Conservation (phyloP, 2,329 filamentous ascomycete species). For the Neonectria magnoliae region DNA sequence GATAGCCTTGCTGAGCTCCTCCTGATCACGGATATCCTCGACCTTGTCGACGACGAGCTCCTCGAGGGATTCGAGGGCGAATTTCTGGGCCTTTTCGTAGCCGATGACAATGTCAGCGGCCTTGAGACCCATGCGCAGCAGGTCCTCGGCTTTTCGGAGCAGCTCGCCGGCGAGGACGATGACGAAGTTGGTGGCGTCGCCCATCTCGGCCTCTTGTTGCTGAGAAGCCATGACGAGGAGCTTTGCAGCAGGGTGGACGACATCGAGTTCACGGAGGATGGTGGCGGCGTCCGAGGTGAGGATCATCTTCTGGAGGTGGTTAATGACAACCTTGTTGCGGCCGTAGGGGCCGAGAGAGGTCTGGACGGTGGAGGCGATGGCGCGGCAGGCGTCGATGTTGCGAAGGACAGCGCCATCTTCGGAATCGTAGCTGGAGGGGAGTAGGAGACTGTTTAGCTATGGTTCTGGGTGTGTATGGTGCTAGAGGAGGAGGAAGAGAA, state of each 20-base stretch:
- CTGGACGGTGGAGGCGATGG: constrained; percentile 95
- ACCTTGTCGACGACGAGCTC: constrained; percentile 92
- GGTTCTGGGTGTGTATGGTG: background rate
- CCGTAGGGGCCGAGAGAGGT: constrained; percentile 97
- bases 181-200: constrained; percentile 96
- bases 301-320: constrained; percentile 99
- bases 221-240: constrained; percentile 98
- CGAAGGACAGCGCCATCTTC: constrained; percentile 99
- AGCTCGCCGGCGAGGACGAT: constrained; percentile 96
- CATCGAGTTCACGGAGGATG: constrained; percentile 95
- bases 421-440: constrained; percentile 81
- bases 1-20: constrained; percentile 93
- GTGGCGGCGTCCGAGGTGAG: constrained; percentile 97
- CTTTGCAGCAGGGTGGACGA: constrained; percentile 97
- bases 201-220: constrained; percentile 99
- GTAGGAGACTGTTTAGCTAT: constrained; percentile 6
- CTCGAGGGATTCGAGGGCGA: constrained; percentile 85
- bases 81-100: constrained; percentile 93
- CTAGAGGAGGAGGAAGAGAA: background rate
- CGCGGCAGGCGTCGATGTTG: constrained; percentile 98
- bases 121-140: constrained; percentile 96
- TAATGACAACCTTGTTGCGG: constrained; percentile 99
- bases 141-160: constrained; percentile 95
- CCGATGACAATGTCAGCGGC: constrained; percentile 97
- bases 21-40: constrained; percentile 80